Base-by-base conservation (phyloP, 108 stramenopile genomes). In the Nitzschia sp. region DNA sequence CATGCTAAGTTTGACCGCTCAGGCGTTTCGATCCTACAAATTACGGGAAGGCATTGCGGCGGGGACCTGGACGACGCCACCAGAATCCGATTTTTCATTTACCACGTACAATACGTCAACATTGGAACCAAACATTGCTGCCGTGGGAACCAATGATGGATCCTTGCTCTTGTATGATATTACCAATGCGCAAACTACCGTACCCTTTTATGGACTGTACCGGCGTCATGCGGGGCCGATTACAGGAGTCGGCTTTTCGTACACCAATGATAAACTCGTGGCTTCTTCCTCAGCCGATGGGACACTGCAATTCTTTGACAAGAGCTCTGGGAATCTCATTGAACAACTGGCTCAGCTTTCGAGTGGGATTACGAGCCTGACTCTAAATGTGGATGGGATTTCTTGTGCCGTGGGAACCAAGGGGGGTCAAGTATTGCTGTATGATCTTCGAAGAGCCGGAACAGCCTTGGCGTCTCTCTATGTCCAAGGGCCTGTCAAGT, bases 231-330 rank as follows among this genome's bases (percentile, higher is more conserved):
- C 3, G 8, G 67, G 54, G 2, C 24, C 34, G 1, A 66, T 82
- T 28, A 75, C 81, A 3, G 73, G 68, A 9, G 31, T 82, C 2
- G 59, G 73, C 3, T 78, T 78, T 70, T 82, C 81, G n/a, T 53
- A 71, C 3, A 48, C 34, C 15, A 70, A 77, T 47, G n/a, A 46
- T 28, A 55, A 73, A 25, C 23, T 78, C 19, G 24, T 78, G 2
- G 61, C 76, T 11, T 54, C 64, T 2, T 48, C 66, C 17, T 73
- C 68, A 9, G 47, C 9, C n/a, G 77, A 82, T 55, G 81, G 81
- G 3, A 49, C 57, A 3, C 49, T 78, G 0, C 45, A 61, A 35
- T 78, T 78, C 45, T 63, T 71, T 54, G 77, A 78, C 42, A 61
- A 29, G 6, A 19, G 33, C n/a, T 42, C 65, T 3, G 51, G 70